Evolutionary conservation across 1,284 basidiomycete genomes (phyloP), one percentile per base, ranked within the genome.

Genomic region (Pascua guehoae): DNA sequence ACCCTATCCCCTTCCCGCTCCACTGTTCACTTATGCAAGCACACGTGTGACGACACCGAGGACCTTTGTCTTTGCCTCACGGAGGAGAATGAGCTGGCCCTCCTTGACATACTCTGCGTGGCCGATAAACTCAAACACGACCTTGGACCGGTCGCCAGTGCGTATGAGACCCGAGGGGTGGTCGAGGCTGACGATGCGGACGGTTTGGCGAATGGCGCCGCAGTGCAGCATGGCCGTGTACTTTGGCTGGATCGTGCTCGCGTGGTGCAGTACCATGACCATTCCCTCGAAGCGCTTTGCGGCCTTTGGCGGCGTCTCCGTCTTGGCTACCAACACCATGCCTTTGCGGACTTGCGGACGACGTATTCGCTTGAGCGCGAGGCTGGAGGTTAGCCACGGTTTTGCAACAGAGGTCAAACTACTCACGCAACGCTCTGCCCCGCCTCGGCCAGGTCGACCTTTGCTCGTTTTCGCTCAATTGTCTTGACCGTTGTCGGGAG

Each of bases 21-120:
- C n/a, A n/a, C n/a, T n/a, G n/a, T n/a, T n/a, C n/a, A n/a, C n/a
- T 64, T 49, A 70, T 12, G 49, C 59, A n/a, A 73, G 52, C 1
- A 74, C 63, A 57, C 62, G 61, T 17, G 73, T 75, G 5, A 75
- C 71, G 1, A 75, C 71, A 2, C 73, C 73, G n/a, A 75, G 54
- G 7, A 88, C 90, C 81, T 94, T 95, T 1, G 91, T 94, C 79
- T 91, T 91, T 7, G 91, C 92, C 76, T 96, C 93, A 49, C 93
- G 82, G 73, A 95, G 90, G 15, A 96, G 77, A 37, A 96, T 81
- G 73, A 93, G 89, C 85, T 91, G 91, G 9, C 93, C 93, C 65
- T 87, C 86, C 74, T 92, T 93, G 66, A 96, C 81, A 71, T 86
- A 94, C 78, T 96, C 93, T 1, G 91, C 88, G 55, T 88, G 88